These are phyloP conservation scores for Oemleria cerasiformis DNA, from an alignment of 306 rosid species.

Conservation along the genomic window DNA sequence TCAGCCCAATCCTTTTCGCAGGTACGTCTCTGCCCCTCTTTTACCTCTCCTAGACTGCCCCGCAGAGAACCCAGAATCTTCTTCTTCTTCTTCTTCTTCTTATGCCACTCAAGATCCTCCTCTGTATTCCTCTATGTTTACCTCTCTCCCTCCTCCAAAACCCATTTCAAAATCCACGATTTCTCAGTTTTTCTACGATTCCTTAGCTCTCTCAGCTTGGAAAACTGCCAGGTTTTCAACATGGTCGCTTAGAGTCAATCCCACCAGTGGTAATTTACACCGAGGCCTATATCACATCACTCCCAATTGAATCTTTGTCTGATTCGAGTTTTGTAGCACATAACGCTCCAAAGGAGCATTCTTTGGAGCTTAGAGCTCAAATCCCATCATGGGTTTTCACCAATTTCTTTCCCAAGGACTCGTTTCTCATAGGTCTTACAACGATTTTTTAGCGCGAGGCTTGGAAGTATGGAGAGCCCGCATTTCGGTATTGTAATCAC, in stretches of 20 bases:
- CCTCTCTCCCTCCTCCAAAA: slow-evolving; percentile 61
- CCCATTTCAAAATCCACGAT: slow-evolving; percentile 64
- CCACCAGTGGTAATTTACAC: slow-evolving; percentile 93
- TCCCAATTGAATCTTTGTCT: slow-evolving; percentile 44
- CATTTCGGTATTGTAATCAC: slow-evolving; percentile 86
- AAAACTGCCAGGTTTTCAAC: slow-evolving; percentile 59
- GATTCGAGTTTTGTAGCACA: slow-evolving; percentile 69
- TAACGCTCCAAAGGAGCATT: slow-evolving; percentile 89
- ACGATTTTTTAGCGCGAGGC: slow-evolving; percentile 96
- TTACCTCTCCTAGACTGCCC: slow-evolving; percentile 62
- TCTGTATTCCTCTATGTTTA: slow-evolving; percentile 58
- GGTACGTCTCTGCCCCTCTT: slow-evolving; percentile 63
- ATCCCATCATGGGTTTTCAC: slow-evolving; percentile 54
- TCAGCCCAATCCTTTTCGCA: slow-evolving; percentile 97
- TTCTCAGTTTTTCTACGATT: slow-evolving; percentile 72
- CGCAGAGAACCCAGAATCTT: slow-evolving; percentile 8
- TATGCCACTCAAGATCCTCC: slow-evolving; percentile 47
- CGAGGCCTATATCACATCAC: slow-evolving; percentile 69
- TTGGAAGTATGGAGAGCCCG: slow-evolving; percentile 95
- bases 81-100: not conserved
- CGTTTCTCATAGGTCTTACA: slow-evolving; percentile 69
- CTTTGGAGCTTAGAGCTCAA: slow-evolving; percentile 71
- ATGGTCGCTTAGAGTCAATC: slow-evolving; percentile 93
- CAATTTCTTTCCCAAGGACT: slow-evolving; percentile 44
- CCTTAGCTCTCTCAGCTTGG: slow-evolving; percentile 92